phyloP scores from a whole-genome alignment of 106 monocot genomes.

The Allium cepa region DNA sequence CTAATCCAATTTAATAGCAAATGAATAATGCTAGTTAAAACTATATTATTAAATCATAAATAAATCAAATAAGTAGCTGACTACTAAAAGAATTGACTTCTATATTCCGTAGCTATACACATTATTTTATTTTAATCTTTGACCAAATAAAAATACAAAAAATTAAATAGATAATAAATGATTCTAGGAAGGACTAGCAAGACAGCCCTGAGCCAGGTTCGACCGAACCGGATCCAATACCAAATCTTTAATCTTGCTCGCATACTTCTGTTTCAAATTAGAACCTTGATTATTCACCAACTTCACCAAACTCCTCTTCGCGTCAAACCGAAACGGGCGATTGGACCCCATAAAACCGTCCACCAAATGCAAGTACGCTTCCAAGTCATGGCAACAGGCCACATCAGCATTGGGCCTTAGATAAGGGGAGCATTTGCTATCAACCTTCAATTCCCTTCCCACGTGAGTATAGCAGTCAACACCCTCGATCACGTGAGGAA shows the following conservation, averaged over 20 bases:
- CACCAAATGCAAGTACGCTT: slow-evolving; percentile 77
- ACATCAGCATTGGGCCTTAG: slow-evolving; percentile 48
- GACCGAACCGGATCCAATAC: slow-evolving; percentile 1
- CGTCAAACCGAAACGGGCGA: slow-evolving; percentile 51
- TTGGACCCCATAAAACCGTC: slow-evolving; percentile 45
- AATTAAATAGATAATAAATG: too few relatives aligned
- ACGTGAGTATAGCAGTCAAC: slow-evolving; percentile 35
- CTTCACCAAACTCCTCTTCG: slow-evolving; percentile 38
- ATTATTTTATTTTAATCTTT: too few relatives aligned
- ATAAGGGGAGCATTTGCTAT: slow-evolving; percentile 50
- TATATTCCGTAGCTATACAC: too few relatives aligned
- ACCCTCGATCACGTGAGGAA: not conserved
- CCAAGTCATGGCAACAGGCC: slow-evolving; percentile 71
- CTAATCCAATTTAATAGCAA: too few relatives aligned
- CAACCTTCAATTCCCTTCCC: slow-evolving; percentile 54
- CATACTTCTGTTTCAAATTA: slow-evolving; percentile 49
- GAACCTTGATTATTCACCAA: slow-evolving; percentile 37
- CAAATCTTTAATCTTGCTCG: slow-evolving; percentile 18
- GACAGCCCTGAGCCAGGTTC: not conserved
- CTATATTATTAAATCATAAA: too few relatives aligned
- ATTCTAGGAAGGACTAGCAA: slow-evolving; percentile 4
- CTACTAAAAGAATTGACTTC: too few relatives aligned
- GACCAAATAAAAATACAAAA: too few relatives aligned
- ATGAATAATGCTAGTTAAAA: too few relatives aligned
- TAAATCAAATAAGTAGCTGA: too few relatives aligned